A percentile compares a stretch with the other conserved stretches of the same genome.
These are phyloP conservation scores for Euphorbia celastroides DNA, from an alignment of 441 rosid species.

Conservation along the genomic window DNA sequence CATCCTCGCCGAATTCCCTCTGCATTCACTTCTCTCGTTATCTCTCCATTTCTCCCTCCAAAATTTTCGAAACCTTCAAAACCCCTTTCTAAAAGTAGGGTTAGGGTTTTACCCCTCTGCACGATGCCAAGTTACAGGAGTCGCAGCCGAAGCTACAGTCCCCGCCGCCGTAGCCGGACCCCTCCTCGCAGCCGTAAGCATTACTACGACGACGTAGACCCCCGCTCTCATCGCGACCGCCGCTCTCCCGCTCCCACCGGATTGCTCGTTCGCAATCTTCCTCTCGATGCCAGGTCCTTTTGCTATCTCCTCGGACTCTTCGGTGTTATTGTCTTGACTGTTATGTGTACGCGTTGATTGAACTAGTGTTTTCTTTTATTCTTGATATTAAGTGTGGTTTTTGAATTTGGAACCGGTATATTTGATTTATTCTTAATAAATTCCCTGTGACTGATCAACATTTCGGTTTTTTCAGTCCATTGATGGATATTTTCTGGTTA, in stretches of 20 bases:
- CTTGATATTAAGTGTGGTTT: neutral
- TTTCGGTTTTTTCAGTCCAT: no score
- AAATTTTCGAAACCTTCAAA: conserved; percentile 24
- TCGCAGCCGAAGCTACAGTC: conserved; percentile 75
- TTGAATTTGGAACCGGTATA: no score
- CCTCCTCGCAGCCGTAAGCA: conserved; percentile 60
- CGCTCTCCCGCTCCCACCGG: conserved; percentile 85
- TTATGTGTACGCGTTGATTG: neutral
- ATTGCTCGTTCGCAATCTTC: conserved; percentile 86
- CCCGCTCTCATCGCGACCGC: conserved; percentile 54
- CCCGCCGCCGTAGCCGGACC: conserved; percentile 57
- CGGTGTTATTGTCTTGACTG: neutral
- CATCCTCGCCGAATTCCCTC: no score
- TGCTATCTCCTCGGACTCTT: no score
- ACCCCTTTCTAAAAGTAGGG: conserved; percentile 27
- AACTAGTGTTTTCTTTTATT: neutral
- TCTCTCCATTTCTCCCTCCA: conserved; percentile 30
- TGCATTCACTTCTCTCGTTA: no score
- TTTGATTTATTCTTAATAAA: no score
- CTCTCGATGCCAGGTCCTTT: conserved; percentile 73
- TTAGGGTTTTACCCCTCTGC: neutral
- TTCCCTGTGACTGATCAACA: no score
- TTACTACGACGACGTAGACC: conserved; percentile 42
- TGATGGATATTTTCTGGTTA: no score
- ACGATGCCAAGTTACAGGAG: conserved; percentile 62